Evolutionary conservation across 2,329 filamentous ascomycete species (phyloP).

Genomic region (Trichoderma koningiopsis): DNA sequence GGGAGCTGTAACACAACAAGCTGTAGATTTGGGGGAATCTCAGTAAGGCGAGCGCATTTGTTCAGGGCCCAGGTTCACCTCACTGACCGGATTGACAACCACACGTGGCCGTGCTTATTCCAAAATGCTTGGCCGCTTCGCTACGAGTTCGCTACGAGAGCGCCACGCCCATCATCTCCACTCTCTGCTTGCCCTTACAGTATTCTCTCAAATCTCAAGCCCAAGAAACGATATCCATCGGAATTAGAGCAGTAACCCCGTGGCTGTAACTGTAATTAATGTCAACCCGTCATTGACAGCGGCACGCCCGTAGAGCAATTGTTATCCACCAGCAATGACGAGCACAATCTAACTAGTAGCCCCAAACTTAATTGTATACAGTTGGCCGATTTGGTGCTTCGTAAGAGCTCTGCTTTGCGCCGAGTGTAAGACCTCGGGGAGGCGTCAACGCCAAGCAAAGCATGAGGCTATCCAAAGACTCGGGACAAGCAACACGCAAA

Average conservation of each 20-base stretch:
- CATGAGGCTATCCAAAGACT: constrained; percentile 5
- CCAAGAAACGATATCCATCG: not conserved
- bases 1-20: too few species aligned
- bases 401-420: constrained; percentile 5
- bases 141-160: not conserved
- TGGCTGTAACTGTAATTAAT: not conserved
- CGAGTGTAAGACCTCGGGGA: constrained; percentile 17
- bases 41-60: not conserved
- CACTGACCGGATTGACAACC: constrained; percentile 14
- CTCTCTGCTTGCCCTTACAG: not conserved
- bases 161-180: constrained; percentile 1
- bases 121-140: constrained; percentile 4
- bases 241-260: not conserved
- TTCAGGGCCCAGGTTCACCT: constrained; percentile 1
- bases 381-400: not conserved
- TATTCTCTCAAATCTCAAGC: not conserved
- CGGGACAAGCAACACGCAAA: not conserved
- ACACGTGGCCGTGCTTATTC: constrained; percentile 22
- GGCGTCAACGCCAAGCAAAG: constrained; percentile 11
- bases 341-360: not conserved
- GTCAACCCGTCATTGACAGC: constrained; percentile 6
- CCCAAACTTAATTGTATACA: not conserved
- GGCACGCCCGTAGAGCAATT: not conserved
- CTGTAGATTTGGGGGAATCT: constrained; percentile 10
- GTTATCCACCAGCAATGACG: not conserved